A percentile compares a stretch with the other conserved stretches of the same genome.
These are phyloP conservation scores for Lasiodiplodia sp. DNA, from an alignment of 2,329 filamentous ascomycete species.

Conservation along the genomic window DNA sequence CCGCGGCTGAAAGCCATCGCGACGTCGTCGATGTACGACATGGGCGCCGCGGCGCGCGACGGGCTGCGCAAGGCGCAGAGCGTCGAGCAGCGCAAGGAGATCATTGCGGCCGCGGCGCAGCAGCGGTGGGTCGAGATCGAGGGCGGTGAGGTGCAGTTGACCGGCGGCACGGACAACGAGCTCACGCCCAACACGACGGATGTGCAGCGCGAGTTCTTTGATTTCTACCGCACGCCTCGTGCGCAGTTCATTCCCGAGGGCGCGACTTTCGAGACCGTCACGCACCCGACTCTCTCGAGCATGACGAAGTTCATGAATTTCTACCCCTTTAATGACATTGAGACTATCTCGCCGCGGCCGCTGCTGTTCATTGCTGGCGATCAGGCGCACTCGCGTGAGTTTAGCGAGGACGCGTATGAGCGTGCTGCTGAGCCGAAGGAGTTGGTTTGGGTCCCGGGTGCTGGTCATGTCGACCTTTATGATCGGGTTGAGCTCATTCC, in stretches of 20 bases:
- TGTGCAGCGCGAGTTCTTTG: conserved; percentile 41
- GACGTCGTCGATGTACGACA: conserved; percentile 37
- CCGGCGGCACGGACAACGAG: conserved; percentile 12
- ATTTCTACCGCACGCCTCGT: conserved; percentile 44
- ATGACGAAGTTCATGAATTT: conserved; percentile 43
- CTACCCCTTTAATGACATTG: conserved; percentile 41
- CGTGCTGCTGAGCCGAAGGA: conserved; percentile 48
- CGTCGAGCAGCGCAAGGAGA: conserved; percentile 32
- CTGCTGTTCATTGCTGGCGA: conserved; percentile 40
- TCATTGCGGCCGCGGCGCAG: conserved; percentile 29
- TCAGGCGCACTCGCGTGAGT: conserved; percentile 40
- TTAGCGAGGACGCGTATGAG: conserved; percentile 39
- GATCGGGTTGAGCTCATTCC: conserved; percentile 48
- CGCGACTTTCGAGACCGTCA: conserved; percentile 34
- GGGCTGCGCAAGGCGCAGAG: conserved; percentile 32
- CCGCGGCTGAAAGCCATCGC: conserved; percentile 38
- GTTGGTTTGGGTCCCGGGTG: conserved; percentile 42
- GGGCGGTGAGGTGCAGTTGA: conserved; percentile 28
- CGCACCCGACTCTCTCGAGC: conserved; percentile 41
- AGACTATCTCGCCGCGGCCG: conserved; percentile 41
- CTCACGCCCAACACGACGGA: conserved; percentile 35
- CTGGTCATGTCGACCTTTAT: conserved; percentile 49
- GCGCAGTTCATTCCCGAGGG: conserved; percentile 38
- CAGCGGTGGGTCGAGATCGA: conserved; percentile 32
- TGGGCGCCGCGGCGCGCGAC: conserved; percentile 32